These are phyloP conservation scores for Cenchrus fungigraminus DNA, from an alignment of 176 grass and related monocot species.

Conservation along the genomic window DNA sequence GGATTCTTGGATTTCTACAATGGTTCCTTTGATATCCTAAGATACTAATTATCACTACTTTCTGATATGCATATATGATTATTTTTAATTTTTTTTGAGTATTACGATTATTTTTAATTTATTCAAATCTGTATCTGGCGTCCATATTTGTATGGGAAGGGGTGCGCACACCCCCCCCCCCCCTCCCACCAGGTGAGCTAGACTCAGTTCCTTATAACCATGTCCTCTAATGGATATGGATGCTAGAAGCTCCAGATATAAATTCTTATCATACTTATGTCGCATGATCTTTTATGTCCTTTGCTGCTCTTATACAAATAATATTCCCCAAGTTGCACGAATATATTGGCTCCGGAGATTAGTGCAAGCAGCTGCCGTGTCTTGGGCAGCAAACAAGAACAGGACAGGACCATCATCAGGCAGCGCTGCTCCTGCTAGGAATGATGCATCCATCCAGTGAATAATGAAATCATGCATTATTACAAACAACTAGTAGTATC, in stretches of 20 bases:
- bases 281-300: not conserved
- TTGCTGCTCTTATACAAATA: not conserved
- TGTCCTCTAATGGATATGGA: conserved; percentile 23
- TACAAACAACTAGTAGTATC: too few relatives aligned
- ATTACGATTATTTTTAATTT: too few relatives aligned
- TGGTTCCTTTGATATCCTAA: not conserved
- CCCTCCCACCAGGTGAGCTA: not conserved
- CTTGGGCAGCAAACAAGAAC: too few relatives aligned
- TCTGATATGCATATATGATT: not conserved
- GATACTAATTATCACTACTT: not conserved
- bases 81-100: not conserved
- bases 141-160: not conserved
- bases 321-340: not conserved
- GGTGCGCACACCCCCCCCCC: too few relatives aligned
- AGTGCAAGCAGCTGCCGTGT: too few relatives aligned
- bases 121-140: not conserved
- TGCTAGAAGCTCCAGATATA: conserved; percentile 8
- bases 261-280: not conserved
- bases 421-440: too few relatives aligned
- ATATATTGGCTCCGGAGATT: too few relatives aligned
- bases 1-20: not conserved
- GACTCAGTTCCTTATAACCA: not conserved
- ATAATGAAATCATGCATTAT: too few relatives aligned
- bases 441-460: too few relatives aligned
- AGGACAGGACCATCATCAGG: too few relatives aligned